phyloP scores from a whole-genome alignment of 2,329 filamentous ascomycete species.

The Aspergillus sp. region DNA sequence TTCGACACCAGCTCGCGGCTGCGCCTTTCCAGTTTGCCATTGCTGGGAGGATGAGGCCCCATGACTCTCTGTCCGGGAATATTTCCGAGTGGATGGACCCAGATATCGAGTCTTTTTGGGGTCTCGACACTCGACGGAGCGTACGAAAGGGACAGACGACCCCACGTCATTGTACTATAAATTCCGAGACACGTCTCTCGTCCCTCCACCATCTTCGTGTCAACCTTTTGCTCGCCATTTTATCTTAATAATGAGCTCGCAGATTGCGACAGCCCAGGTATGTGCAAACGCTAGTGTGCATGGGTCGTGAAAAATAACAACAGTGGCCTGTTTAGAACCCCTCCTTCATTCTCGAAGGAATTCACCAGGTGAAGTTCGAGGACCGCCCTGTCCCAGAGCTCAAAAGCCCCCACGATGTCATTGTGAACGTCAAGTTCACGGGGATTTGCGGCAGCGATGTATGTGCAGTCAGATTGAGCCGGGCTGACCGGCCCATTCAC shows the following conservation, averaged over 20 bases:
- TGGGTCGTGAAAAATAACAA: neutral
- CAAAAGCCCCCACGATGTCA: conserved; percentile 68
- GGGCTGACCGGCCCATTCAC: neutral
- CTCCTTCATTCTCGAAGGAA: conserved; percentile 80
- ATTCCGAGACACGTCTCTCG: neutral
- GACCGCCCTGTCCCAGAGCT: conserved; percentile 72
- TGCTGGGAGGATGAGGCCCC: neutral
- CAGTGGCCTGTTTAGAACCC: conserved; percentile 59
- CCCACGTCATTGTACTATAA: neutral
- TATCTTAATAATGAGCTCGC: neutral
- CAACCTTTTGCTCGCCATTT: neutral
- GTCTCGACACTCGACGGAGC: neutral
- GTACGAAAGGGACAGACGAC: neutral
- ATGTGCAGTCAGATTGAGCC: conserved; percentile 25
- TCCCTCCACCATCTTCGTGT: neutral
- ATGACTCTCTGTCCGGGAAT: neutral
- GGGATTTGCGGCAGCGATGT: conserved; percentile 88
- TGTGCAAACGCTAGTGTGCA: neutral
- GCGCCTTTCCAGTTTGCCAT: neutral
- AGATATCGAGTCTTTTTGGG: neutral
- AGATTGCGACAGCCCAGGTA: conserved; percentile 22
- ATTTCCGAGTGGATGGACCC: neutral
- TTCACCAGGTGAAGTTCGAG: conserved; percentile 70
- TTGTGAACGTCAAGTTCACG: conserved; percentile 79
- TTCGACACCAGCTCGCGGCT: neutral